These are phyloP conservation scores for Euphorbia tirucalli DNA, from an alignment of 345 rosid genomes.

Conservation along the genomic window DNA sequence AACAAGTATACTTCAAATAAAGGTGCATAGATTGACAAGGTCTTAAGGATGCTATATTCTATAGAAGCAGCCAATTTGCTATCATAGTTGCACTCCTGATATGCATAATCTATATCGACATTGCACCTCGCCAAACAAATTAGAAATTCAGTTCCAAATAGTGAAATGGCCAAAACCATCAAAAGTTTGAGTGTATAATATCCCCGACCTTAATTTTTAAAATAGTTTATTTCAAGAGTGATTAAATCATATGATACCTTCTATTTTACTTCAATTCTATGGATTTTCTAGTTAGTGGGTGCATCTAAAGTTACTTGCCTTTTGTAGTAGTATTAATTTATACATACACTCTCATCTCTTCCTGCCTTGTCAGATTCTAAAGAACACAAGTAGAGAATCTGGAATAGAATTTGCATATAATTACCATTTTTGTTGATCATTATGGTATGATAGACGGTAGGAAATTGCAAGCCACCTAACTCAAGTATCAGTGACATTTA, in stretches of 20 bases:
- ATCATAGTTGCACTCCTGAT: not conserved
- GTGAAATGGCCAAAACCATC: not conserved
- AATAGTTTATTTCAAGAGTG: not conserved
- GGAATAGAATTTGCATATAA: not conserved
- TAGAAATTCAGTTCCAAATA: not conserved
- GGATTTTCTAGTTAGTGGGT: not conserved
- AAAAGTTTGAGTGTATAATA: not conserved
- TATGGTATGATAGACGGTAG: not conserved
- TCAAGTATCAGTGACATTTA: not conserved
- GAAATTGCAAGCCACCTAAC: not conserved
- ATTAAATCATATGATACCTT: not conserved
- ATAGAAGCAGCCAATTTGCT: not conserved
- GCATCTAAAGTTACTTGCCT: not conserved
- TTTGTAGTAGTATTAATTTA: not conserved
- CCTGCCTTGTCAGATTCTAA: not conserved
- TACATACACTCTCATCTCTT: not conserved
- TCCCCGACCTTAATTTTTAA: not conserved
- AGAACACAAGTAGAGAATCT: not conserved
- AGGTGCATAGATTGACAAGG: not conserved
- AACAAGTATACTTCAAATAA: not conserved
- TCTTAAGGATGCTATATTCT: not conserved
- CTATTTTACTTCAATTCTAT: not conserved
- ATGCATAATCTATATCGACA: not conserved
- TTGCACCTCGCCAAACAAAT: not conserved
- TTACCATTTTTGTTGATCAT: not conserved